Percentiles rank a stretch among this genome's conserved stretches.
phyloP scores from a whole-genome alignment of 2,329 filamentous ascomycete species.

The Penicillium occitanis region DNA sequence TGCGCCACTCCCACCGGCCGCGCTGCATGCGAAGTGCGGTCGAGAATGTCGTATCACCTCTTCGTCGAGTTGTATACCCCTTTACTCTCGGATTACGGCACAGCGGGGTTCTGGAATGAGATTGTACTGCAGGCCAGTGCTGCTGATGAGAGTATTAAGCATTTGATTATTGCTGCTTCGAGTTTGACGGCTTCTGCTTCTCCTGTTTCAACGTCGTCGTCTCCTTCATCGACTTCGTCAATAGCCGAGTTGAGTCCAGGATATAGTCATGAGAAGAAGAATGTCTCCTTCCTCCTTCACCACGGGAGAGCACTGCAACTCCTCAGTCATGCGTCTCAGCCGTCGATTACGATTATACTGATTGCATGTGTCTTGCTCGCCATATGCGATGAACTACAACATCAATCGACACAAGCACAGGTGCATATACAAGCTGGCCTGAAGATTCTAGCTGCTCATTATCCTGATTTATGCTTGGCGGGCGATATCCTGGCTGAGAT shows the following conservation, averaged over 20 bases:
- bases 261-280: background rate
- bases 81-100: background rate
- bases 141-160: background rate
- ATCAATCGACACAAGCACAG: background rate
- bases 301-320: background rate
- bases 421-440: background rate
- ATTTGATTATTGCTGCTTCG: background rate
- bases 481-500: background rate
- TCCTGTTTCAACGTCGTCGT: background rate
- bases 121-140: background rate
- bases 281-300: background rate
- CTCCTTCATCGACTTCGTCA: background rate
- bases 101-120: background rate
- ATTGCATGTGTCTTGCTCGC: background rate
- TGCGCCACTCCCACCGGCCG: background rate
- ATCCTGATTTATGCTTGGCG: background rate
- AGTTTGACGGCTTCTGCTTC: background rate
- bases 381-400: background rate
- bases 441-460: background rate
- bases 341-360: background rate
- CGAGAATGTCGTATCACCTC: background rate
- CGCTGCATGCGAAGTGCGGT: background rate
- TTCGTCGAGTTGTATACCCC: conserved; percentile 3
- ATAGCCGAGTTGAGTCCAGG: background rate
- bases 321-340: background rate